Evolutionary conservation across 2,329 filamentous ascomycete species (phyloP), one percentile per base, ranked within the genome.

Genomic region (Lachnellula suecica): DNA sequence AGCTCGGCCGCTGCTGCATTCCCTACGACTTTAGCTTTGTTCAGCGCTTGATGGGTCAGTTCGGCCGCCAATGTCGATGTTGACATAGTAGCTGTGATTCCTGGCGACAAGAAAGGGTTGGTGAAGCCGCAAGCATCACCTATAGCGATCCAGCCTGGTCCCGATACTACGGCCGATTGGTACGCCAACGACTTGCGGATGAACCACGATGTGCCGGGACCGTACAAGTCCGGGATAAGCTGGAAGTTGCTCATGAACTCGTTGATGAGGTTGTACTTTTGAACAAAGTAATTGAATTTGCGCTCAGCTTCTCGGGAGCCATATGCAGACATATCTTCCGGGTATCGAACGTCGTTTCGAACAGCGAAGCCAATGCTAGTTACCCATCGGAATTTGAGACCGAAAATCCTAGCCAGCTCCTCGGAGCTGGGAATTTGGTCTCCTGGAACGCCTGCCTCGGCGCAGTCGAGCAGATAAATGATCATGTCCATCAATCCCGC

Each of bases 51-150:
- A 10, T 38, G 20, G 19, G 44, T 47, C 29, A 47, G 34, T 24
- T 62, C 57, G n/a, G 57, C 59, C 23, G 54, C 56, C 42, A 45
- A 58, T 11, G 51, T 53, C 15, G 53, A 56, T 6, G 57, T 58
- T 15, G 44, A 55, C 51, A 63, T 64, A 19, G 52, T 57, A 22
- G 54, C 60, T 34, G 63, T 66, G 48, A 66, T 67, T 20, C 64
- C 63, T 6, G 64, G 63, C 2, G 64, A 66, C 35, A 54, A 61
- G 9, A 67, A 42, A 2, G 64, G 64, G 44, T 66, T 66, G 8
- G 64, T 67, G 46, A 66, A 66, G 7, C 64, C 63, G 31, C 52
- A 54, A 2, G 64, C 59, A 41, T 67, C 59, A n/a, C 64, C 64
- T 35, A 67, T 61, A 5, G 65, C 65, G 17, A 66, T 23, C 63